These are phyloP conservation scores for Bertia moriformis DNA, from an alignment of 2,329 filamentous ascomycete species.

Conservation along the genomic window DNA sequence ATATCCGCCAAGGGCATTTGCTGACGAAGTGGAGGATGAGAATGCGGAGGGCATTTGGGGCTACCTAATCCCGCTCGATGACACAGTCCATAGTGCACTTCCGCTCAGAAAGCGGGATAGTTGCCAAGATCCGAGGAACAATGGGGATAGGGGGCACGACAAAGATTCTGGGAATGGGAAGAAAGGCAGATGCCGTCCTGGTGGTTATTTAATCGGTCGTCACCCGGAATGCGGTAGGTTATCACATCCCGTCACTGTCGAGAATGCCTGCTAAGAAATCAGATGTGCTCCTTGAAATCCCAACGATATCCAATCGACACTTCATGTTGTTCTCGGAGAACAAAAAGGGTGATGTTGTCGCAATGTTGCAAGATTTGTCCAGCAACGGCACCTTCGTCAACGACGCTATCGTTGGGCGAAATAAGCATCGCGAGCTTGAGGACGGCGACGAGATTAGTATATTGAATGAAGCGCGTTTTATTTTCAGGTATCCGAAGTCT, in stretches of 20 bases:
- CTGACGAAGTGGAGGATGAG: constrained; percentile 76
- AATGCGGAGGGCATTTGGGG: constrained; percentile 78
- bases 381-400: constrained; percentile 96
- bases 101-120: constrained; percentile 62
- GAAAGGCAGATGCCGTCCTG: constrained; percentile 52
- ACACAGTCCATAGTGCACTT: constrained; percentile 49
- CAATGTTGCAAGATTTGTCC: constrained; percentile 81
- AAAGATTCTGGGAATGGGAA: constrained; percentile 40
- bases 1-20: constrained; percentile 55
- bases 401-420: constrained; percentile 76
- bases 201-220: constrained; percentile 80
- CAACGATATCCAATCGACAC: constrained; percentile 76
- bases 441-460: constrained; percentile 86
- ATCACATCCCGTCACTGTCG: constrained; percentile 4
- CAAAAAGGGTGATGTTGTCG: constrained; percentile 42
- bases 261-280: no score
- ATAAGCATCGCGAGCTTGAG: constrained; percentile 75
- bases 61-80: constrained; percentile 72
- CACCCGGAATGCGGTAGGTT: constrained; percentile 82
- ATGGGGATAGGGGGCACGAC: constrained; percentile 23
- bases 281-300: constrained; percentile 63
- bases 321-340: constrained; percentile 54
- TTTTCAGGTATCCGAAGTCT: constrained; percentile 76
- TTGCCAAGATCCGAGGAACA: constrained; percentile 39
- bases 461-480: constrained; percentile 69